phyloP scores from a whole-genome alignment of 2,329 filamentous ascomycete species.

The Alternaria brassicae region DNA sequence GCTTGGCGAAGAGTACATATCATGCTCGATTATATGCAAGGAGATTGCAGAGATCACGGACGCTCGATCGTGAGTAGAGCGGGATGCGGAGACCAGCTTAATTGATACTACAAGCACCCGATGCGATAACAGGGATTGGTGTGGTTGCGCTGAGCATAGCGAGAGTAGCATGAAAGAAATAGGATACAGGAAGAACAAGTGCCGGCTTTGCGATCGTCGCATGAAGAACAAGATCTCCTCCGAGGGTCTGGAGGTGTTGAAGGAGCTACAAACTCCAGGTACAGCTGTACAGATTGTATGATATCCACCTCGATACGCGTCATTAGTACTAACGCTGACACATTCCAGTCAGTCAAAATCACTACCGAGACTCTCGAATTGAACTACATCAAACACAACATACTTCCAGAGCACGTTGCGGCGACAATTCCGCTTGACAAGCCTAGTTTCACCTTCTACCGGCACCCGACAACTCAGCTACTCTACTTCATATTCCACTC shows the following conservation, averaged over 20 bases:
- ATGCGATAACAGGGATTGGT: not conserved
- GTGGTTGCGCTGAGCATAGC: not conserved
- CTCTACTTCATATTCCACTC: conserved; percentile 40
- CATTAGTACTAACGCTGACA: not conserved
- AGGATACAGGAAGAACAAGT: conserved; percentile 35
- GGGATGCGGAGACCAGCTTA: conserved; percentile 14
- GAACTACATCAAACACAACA: conserved; percentile 7
- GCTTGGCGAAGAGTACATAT: conserved; percentile 26
- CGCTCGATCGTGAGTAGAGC: conserved; percentile 35
- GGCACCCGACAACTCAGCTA: conserved; percentile 17
- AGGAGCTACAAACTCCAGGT: conserved; percentile 15
- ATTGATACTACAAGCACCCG: not conserved
- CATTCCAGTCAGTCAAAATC: conserved; percentile 25
- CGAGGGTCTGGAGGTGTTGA: conserved; percentile 26
- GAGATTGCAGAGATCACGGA: conserved; percentile 38
- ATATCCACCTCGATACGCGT: not conserved
- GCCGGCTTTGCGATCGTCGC: conserved; percentile 40
- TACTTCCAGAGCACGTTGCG: not conserved
- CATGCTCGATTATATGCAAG: conserved; percentile 33
- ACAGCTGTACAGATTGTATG: conserved; percentile 34
- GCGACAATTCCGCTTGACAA: conserved; percentile 3
- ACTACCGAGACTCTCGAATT: conserved; percentile 27
- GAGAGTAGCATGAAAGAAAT: not conserved
- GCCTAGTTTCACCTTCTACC: conserved; percentile 41
- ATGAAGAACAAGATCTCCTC: conserved; percentile 41